Evolutionary conservation across 2,329 filamentous ascomycete species (phyloP), one percentile per base, ranked within the genome.

Genomic region (Teratosphaeria epicoccoides): DNA sequence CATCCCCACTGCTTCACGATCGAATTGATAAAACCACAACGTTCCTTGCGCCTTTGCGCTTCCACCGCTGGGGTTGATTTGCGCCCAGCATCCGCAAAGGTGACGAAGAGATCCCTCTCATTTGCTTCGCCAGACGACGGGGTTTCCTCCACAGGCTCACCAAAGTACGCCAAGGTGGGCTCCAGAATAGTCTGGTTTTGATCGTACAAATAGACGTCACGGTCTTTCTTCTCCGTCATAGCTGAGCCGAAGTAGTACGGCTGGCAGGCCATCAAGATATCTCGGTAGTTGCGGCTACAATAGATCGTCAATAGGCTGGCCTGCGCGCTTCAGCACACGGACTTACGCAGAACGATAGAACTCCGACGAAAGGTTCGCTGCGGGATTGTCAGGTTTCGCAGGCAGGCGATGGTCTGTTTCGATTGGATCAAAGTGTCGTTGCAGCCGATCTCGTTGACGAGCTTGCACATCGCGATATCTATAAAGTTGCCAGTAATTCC

Each of bases 151-250:
- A 73, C 73, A 1, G 68, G 63, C 2, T 68, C 67, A 17, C 20
- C n/a, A 40, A 40, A 40, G n/a, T 40, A 40, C 5, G 17, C 33
- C 22, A 57, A 57, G 2, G 64, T 49, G 2, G 50, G 62, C 2
- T 70, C 72, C 2, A 78, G 63, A n/a, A 80, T 68, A 0, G 77
- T 80, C 57, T 79, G 76, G 60, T 80, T 80, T 65, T 73, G 76
- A 53, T 73, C 64, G 61, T 75, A 79, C 1, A 78, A 62, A 58
- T 73, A 80, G 4, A 76, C 72, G 4, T 62, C 58, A 53, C 69
- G 70, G 3, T 64, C 68, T 24, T 63, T 65, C 14, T 9, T 40
- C 12, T 62, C 54, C 1, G 70, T 65, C 23, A 77, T 63, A 1
- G 69, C 65, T 25, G 66, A 56, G 2, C 67, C 75, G 49, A 72